Percentiles rank a stretch among this genome's conserved stretches.
Conservation (phyloP, 192 early-diverging fungal genomes). For the Entomortierella beljakovae region DNA sequence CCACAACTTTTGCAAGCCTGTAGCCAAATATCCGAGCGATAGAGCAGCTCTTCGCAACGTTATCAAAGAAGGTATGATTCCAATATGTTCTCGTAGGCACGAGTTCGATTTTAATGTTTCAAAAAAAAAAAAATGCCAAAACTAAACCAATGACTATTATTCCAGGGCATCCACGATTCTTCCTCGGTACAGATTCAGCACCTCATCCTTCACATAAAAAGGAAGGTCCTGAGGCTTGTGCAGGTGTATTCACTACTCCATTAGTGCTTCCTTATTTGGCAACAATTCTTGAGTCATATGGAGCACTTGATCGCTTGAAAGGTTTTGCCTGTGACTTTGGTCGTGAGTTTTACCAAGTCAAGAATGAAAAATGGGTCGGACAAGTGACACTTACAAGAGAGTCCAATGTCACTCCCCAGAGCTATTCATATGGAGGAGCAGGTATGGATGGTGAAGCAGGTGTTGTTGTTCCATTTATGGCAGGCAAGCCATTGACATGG, state of each 20-base stretch:
- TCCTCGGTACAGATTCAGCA: conserved; percentile 96
- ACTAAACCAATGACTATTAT: too few species aligned
- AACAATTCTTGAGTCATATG: conserved; percentile 88
- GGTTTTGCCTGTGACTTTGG: conserved; percentile 91
- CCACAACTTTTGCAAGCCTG: conserved; percentile 99
- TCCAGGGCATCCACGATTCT: conserved; percentile 91
- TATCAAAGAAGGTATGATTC: conserved; percentile 69
- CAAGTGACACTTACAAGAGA: conserved; percentile 60
- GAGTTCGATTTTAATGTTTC: too few species aligned
- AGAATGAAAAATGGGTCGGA: conserved; percentile 57
- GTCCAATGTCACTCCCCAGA: conserved; percentile 61
- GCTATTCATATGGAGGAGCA: conserved; percentile 58
- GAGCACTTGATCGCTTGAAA: conserved; percentile 81
- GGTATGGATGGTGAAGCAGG: conserved; percentile 60
- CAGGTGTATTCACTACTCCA: conserved; percentile 95
- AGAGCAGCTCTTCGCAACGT: conserved; percentile 88
- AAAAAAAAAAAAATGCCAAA: too few species aligned
- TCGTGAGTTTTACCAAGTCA: conserved; percentile 85
- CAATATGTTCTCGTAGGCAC: too few species aligned
- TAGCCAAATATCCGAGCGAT: conserved; percentile 95
- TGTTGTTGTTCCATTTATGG: conserved; percentile 88
- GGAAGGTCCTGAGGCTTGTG: conserved; percentile 83
- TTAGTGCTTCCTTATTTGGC: conserved; percentile 88
- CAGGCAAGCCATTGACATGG: conserved; percentile 76
- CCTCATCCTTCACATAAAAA: conserved; percentile 92